Evolutionary conservation across 257 asterid genomes (phyloP).

Genomic region (Solanum sejunctum): DNA sequence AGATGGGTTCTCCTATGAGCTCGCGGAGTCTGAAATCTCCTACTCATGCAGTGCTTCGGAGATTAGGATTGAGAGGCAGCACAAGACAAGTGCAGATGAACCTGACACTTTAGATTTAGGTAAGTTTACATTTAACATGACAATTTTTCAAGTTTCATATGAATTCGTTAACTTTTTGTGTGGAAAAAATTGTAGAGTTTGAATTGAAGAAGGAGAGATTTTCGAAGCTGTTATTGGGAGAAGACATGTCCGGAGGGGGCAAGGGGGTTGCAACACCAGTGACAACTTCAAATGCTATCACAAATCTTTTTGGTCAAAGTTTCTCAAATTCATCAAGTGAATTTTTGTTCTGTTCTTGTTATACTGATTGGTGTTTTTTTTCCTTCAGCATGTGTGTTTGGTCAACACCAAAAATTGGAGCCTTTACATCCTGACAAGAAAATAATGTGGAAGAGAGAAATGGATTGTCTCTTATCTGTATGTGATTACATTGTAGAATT

Average conservation of each 20-base stretch:
- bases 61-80: slow-evolving; percentile 58
- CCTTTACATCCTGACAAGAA: slow-evolving; percentile 33
- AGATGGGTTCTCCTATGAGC: too few relatives aligned
- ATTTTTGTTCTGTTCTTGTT: too few relatives aligned
- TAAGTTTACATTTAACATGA: not conserved
- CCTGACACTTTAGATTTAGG: slow-evolving; percentile 43
- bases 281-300: slow-evolving; percentile 68
- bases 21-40: too few relatives aligned
- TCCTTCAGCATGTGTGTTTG: too few relatives aligned
- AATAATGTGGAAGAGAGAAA: slow-evolving; percentile 80
- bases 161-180: not conserved
- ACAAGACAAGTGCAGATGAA: slow-evolving; percentile 31
- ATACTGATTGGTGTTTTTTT: too few relatives aligned
- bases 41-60: slow-evolving; percentile 34
- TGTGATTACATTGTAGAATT: too few relatives aligned
- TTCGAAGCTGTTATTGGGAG: slow-evolving; percentile 68
- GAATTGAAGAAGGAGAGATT: slow-evolving; percentile 92
- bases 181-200: slow-evolving; percentile 30
- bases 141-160: not conserved
- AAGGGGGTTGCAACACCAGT: slow-evolving; percentile 76
- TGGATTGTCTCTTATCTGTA: slow-evolving; percentile 49
- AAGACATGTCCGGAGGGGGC: slow-evolving; percentile 74
- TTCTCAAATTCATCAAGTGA: too few relatives aligned
- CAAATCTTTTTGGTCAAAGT: too few relatives aligned
- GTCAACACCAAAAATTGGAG: too few relatives aligned